Evolutionary conservation across 768 basidiomycete genomes (phyloP), one percentile per base, ranked within the genome.

Genomic region (Gymnopilus dilepis): DNA sequence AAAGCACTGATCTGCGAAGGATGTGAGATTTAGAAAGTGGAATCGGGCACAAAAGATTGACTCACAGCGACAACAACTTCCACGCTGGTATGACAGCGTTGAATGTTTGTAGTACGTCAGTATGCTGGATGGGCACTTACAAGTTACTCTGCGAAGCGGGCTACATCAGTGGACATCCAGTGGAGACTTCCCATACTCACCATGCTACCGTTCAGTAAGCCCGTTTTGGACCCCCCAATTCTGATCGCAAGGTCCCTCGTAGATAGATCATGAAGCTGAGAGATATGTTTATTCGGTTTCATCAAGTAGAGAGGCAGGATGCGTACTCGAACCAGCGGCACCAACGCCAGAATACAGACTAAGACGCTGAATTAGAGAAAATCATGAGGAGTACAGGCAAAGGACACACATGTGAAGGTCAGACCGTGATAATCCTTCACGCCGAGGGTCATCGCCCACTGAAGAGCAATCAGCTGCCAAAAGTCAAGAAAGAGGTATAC

Each of bases 181-280:
- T 2, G 67, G 31, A 50, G 12, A 50, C 28, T 7, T n/a, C 17
- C 17, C 13, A 34, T 34, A 22, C 12, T 52, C 70, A 91, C 90
- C 86, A 92, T 78, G 72, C 86, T 91, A 41, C 91, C 92, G 65
- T 94, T 94, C 31, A 95, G 76, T 19, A 96, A 78, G 0, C 91
- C 94, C 0, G 92, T 86, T 67, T 85, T 88, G 15, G 89, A 78
- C 21, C 91, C 90, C 2, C 93, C 94, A 24, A 94, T 83, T 43
- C 93, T 84, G 8, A 86, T 74, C 9, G 92, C 84, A 12, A 96
- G 76, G 56, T 94, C 90, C 57, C 82, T 80, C 0, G 90, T 94
- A 0, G 85, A 84, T 42, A 94, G 79, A 62, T 94, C 94, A 64
- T 95, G 90, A 30, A 94, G 77, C 89, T 91, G 62, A 37, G 22